phyloP scores from a whole-genome alignment of 495 filamentous ascomycete genomes.

The Chaetomium fimeti region DNA sequence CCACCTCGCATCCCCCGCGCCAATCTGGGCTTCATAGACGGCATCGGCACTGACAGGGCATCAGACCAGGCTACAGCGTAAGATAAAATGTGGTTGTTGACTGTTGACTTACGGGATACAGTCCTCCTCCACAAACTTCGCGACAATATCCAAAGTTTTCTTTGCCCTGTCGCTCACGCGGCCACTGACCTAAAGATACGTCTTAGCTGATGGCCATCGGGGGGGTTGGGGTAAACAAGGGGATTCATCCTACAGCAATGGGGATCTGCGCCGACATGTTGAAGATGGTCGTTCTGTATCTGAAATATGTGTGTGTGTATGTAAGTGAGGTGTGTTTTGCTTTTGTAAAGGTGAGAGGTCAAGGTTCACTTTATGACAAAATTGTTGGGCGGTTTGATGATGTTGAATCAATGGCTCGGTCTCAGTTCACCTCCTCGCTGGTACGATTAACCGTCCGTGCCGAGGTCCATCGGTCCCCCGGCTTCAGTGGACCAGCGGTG shows the following conservation, averaged over 20 bases:
- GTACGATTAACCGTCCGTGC: slow-evolving; percentile 21
- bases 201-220: slow-evolving; percentile 31
- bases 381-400: slow-evolving; percentile 6
- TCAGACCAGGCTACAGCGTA: slow-evolving; percentile 16
- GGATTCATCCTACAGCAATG: slow-evolving; percentile 58
- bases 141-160: slow-evolving; percentile 67
- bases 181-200: slow-evolving; percentile 43
- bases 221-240: background rate
- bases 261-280: slow-evolving; percentile 67
- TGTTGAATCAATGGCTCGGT: slow-evolving; percentile 15
- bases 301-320: background rate
- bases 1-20: slow-evolving; percentile 71
- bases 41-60: slow-evolving; percentile 59
- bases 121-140: slow-evolving; percentile 95
- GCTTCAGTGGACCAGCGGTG: slow-evolving; percentile 20
- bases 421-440: slow-evolving; percentile 1
- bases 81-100: slow-evolving; percentile 1
- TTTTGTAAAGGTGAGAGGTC: background rate
- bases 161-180: slow-evolving; percentile 78
- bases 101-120: slow-evolving; percentile 65
- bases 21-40: slow-evolving; percentile 74
- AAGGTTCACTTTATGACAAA: background rate
- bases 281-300: background rate
- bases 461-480: slow-evolving; percentile 26
- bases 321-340: background rate